These are phyloP conservation scores for Parsonsia alboflavescens DNA, from an alignment of 257 asterid species.

Conservation along the genomic window DNA sequence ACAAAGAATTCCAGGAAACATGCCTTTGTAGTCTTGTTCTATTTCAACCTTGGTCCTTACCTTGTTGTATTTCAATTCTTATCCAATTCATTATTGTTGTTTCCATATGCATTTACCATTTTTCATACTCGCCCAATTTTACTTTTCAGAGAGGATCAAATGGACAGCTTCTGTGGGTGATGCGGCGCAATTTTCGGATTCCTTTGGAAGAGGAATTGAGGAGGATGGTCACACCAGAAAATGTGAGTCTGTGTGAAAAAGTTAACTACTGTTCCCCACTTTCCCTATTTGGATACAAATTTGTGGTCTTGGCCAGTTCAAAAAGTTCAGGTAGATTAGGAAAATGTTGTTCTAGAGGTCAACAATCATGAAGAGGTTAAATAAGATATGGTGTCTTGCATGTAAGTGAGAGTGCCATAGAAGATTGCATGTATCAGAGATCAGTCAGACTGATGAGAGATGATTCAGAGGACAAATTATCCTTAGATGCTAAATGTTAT, in stretches of 20 bases:
- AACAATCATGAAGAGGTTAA: background rate
- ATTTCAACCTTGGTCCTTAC: too few species aligned
- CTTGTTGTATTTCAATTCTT: conserved; percentile 6
- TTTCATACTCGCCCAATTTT: background rate
- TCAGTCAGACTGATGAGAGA: background rate
- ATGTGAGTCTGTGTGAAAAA: conserved; percentile 50
- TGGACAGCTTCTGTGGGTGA: conserved; percentile 78
- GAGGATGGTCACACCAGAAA: conserved; percentile 97
- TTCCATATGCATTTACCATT: background rate
- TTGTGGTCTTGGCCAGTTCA: background rate
- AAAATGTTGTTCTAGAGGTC: background rate
- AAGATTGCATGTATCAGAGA: background rate
- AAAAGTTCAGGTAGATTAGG: background rate
- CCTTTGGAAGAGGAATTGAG: conserved; percentile 95
- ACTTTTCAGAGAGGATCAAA: conserved; percentile 56
- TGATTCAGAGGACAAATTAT: background rate
- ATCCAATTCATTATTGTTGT: background rate
- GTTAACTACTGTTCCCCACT: background rate
- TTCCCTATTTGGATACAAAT: conserved; percentile 8
- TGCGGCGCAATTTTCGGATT: conserved; percentile 81
- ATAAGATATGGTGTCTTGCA: background rate
- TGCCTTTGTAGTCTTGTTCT: background rate
- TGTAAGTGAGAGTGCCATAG: background rate
- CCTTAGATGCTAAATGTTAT: background rate
- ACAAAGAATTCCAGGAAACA: background rate